Conservation (phyloP, 2,329 filamentous ascomycete species). For the Trichoderma brevicompactum region DNA sequence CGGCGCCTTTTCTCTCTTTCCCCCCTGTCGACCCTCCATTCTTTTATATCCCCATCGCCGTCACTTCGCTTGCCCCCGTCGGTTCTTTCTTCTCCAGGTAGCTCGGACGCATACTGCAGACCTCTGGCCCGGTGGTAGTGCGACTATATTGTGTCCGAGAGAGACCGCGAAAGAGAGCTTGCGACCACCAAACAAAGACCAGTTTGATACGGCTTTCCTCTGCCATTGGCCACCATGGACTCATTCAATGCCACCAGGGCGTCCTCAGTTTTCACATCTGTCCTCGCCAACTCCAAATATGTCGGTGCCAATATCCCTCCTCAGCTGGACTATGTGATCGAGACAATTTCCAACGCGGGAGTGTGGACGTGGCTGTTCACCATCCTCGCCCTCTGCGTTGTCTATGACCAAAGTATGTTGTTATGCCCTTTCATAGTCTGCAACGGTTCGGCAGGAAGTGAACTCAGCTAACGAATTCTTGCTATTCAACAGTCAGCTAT, state of each 20-base stretch:
- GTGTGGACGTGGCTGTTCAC: slow-evolving; percentile 69
- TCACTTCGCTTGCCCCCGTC: slow-evolving; percentile 26
- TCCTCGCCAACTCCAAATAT: slow-evolving; percentile 64
- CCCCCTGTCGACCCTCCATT: slow-evolving; percentile 19
- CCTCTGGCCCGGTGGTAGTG: background rate
- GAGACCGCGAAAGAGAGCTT: background rate
- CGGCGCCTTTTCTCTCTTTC: slow-evolving; percentile 9
- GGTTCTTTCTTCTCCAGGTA: slow-evolving; percentile 16
- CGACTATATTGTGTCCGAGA: slow-evolving; percentile 17
- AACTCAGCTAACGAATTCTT: slow-evolving; percentile 5
- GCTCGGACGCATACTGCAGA: slow-evolving; percentile 4
- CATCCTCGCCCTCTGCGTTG: slow-evolving; percentile 70
- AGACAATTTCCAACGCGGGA: slow-evolving; percentile 61
- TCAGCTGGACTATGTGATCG: slow-evolving; percentile 60
- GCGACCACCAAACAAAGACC: background rate
- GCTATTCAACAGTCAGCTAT: slow-evolving; percentile 65
- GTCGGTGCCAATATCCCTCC: slow-evolving; percentile 56
- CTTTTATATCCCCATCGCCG: slow-evolving; percentile 26
- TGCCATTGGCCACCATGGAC: slow-evolving; percentile 48
- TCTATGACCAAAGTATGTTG: slow-evolving; percentile 85
- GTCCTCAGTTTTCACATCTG: slow-evolving; percentile 71
- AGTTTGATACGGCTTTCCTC: background rate
- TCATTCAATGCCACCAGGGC: slow-evolving; percentile 58
- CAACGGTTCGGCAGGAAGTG: background rate
- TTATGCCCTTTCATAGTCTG: background rate